A percentile compares a stretch with the other conserved stretches of the same genome.
Evolutionary conservation across 2,329 filamentous ascomycete species (phyloP).

Genomic region (Nakataea oryzae): DNA sequence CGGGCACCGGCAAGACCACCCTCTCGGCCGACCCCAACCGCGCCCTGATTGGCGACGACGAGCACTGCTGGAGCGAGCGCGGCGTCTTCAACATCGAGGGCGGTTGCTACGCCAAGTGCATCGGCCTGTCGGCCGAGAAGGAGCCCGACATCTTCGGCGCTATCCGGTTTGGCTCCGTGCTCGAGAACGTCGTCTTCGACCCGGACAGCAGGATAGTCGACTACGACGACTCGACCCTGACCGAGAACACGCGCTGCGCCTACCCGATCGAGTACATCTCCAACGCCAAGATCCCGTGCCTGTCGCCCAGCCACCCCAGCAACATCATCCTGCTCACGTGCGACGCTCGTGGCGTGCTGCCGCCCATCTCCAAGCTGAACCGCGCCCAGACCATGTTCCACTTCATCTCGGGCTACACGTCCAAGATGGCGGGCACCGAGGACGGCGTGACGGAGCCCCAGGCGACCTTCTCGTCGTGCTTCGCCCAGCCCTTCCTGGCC

Average conservation of each 20-base stretch:
- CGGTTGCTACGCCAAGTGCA: conserved; percentile 98
- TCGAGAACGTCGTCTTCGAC: conserved; percentile 98
- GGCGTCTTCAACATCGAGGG: conserved; percentile 99
- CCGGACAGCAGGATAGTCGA: conserved; percentile 80
- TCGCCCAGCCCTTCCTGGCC: conserved; percentile 97
- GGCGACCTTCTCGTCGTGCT: conserved; percentile 98
- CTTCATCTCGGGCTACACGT: conserved; percentile 99
- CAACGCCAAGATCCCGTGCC: conserved; percentile 97
- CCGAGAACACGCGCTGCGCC: conserved; percentile 94
- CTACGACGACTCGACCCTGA: conserved; percentile 90
- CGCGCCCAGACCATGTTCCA: conserved; percentile 98
- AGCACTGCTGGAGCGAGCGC: conserved; percentile 97
- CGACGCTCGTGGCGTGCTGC: conserved; percentile 92
- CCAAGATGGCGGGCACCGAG: conserved; percentile 99
- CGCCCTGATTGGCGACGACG: conserved; percentile 91
- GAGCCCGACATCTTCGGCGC: conserved; percentile 96
- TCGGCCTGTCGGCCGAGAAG: conserved; percentile 95
- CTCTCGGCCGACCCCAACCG: conserved; percentile 95
- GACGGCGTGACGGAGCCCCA: conserved; percentile 94
- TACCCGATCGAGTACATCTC: conserved; percentile 99
- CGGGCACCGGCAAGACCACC: conserved; percentile 97
- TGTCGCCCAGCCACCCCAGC: conserved; percentile 76
- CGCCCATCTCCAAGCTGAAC: conserved; percentile 94
- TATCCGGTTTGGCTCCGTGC: conserved; percentile 91
- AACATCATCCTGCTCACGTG: conserved; percentile 99